These are phyloP conservation scores for Boletus pseudopeckii DNA, from an alignment of 768 basidiomycete genomes.

Conservation along the genomic window DNA sequence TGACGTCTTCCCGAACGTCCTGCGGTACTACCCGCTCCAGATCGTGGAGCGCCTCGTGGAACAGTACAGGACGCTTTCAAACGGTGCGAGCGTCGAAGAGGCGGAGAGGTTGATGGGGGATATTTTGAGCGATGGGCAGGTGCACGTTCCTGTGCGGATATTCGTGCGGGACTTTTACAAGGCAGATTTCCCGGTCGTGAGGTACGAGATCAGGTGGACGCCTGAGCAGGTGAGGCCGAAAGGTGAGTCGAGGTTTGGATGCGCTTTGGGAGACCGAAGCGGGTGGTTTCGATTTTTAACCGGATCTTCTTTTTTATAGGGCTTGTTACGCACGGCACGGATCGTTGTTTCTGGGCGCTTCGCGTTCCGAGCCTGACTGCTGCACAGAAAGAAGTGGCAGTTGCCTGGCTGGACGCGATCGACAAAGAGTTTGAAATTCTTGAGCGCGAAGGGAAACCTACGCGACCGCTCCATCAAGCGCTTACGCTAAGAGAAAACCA, in stretches of 20 bases:
- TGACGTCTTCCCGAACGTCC: slow-evolving; percentile 57
- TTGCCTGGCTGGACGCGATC: slow-evolving; percentile 54
- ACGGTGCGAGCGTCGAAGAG: slow-evolving; percentile 42
- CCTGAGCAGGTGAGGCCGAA: slow-evolving; percentile 54
- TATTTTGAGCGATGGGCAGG: slow-evolving; percentile 59
- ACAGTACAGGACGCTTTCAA: slow-evolving; percentile 41
- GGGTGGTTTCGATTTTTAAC: background rate
- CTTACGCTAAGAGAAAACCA: slow-evolving; percentile 52
- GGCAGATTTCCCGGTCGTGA: slow-evolving; percentile 57
- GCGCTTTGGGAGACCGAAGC: background rate
- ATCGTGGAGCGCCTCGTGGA: slow-evolving; percentile 45
- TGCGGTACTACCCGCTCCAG: slow-evolving; percentile 55
- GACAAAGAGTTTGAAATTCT: slow-evolving; percentile 41
- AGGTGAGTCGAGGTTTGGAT: slow-evolving; percentile 35
- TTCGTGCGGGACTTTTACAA: slow-evolving; percentile 56
- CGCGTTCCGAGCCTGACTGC: slow-evolving; percentile 46
- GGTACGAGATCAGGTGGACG: slow-evolving; percentile 70
- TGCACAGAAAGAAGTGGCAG: slow-evolving; percentile 46
- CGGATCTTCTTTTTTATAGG: slow-evolving; percentile 40
- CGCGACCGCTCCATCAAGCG: slow-evolving; percentile 36
- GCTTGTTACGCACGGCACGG: slow-evolving; percentile 68
- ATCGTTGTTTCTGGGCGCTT: slow-evolving; percentile 61
- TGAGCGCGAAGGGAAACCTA: slow-evolving; percentile 33
- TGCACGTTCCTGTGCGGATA: slow-evolving; percentile 63
- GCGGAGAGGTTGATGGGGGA: slow-evolving; percentile 50